Base-by-base conservation (phyloP, 768 basidiomycete genomes). In the Tulasnella sp. region DNA sequence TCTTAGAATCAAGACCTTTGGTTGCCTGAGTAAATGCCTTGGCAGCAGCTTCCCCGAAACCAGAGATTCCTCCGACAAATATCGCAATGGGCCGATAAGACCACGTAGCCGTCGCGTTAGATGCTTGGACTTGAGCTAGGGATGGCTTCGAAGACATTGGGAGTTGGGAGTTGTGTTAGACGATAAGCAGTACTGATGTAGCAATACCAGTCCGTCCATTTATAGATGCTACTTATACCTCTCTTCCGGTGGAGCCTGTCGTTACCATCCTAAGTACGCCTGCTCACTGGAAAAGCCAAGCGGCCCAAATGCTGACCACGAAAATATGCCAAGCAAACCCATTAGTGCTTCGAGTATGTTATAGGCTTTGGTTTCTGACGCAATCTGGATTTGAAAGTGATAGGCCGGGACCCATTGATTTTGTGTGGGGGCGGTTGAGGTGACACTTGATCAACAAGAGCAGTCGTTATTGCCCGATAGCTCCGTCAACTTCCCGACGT, bases 11-110 rank as follows among this genome's bases (percentile, higher is more conserved):
- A n/a, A 17, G 14, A 76, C 39, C 39, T 39, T 39, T 67, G 34
- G 58, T 45, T 17, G 76, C 34, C 11, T 58, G 76, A 42, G 75
- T 72, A 22, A 76, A 39, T 19, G 39, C 72, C 40, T 36, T 40
- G 8, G 34, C 75, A 5, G 36, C 40, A 19, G 11, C 75, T 34
- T 75, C 25, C 5, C 75, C 75, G 29, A 76, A 34, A 7, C 75
- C 75, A 31, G 75, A 76, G 9, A 72, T 76, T 11, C 76, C 75
- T 5, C 75, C 75, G 76, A 76, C 75, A 37, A 76, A 76, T 19
- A 76, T 11, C 58, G 76, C 75, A 36, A 76, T 71, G 12, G 75
- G 75, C 11, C 36, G 40, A 49, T 74, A 75, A 5, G 75, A 39
- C 39, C 39, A 39, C 5, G 39, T 5, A 15, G 54, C 40, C 14